Conservation (phyloP, 2,329 filamentous ascomycete genomes). For the Sporothrix mexicana region DNA sequence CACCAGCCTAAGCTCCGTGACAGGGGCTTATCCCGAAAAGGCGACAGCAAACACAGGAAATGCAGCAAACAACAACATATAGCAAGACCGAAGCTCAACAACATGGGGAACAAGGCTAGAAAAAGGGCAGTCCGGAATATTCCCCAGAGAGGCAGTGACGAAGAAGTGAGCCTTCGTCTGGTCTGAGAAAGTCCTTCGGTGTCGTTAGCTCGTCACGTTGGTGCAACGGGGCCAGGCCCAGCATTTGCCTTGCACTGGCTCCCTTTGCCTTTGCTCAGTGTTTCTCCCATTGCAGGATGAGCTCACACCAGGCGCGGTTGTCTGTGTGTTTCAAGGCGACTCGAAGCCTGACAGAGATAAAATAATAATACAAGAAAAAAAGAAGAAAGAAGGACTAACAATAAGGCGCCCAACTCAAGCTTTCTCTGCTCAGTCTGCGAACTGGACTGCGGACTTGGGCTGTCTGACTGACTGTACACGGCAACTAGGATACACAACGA, state of each 20-base stretch:
- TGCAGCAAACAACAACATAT: neutral
- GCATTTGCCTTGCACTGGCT: neutral
- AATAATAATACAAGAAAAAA: neutral
- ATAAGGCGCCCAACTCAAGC: conserved; percentile 8
- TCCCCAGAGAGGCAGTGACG: conserved; percentile 5
- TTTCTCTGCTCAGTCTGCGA: neutral
- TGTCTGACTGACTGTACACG: neutral
- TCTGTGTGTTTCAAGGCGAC: conserved; percentile 6
- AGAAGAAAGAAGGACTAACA: neutral
- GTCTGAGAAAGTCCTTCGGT: neutral
- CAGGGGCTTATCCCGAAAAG: neutral
- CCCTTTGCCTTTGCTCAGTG: neutral
- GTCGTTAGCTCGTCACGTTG: neutral
- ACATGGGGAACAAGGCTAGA: neutral
- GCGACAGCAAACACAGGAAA: neutral
- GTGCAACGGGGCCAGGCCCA: neutral
- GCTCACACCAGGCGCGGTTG: neutral
- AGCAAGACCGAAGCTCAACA: neutral
- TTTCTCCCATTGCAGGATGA: neutral
- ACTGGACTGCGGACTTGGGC: conserved; percentile 14
- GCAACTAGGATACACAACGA: neutral
- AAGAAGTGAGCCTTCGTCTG: conserved; percentile 9
- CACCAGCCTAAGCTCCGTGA: neutral
- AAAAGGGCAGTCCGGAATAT: neutral
- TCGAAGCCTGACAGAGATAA: neutral